Evolutionary conservation across 257 asterid genomes (phyloP).

Genomic region (Solanum commersonii): DNA sequence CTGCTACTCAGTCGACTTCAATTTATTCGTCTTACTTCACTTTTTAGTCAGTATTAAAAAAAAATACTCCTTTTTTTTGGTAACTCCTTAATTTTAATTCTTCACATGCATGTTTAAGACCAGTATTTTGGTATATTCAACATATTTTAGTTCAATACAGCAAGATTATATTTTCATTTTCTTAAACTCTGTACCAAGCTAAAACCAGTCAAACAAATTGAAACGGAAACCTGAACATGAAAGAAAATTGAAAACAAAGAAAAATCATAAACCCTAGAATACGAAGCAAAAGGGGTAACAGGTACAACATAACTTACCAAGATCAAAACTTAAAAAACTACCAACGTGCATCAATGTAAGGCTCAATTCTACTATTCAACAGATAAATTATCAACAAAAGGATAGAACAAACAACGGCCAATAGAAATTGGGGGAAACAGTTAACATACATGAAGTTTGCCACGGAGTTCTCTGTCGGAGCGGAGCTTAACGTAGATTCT

Average conservation of each 20-base stretch:
- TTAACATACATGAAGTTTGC: conserved; percentile 53
- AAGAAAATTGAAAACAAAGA: not conserved
- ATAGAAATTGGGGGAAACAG: not conserved
- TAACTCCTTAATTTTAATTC: not conserved
- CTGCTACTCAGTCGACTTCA: not conserved
- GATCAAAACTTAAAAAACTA: not conserved
- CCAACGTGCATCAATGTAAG: not conserved
- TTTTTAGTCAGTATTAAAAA: not conserved
- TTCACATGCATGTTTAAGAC: not conserved
- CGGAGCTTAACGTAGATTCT: conserved; percentile 98
- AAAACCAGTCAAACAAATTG: not conserved
- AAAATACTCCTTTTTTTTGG: not conserved
- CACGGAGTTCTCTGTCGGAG: conserved; percentile 96
- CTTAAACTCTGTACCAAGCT: not conserved
- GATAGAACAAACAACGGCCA: not conserved
- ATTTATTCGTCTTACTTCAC: not conserved
- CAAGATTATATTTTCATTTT: not conserved
- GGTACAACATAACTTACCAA: not conserved
- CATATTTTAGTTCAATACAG: not conserved
- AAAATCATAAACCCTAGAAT: not conserved
- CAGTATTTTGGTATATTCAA: too few species aligned
- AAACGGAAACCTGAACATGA: not conserved
- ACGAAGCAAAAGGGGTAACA: not conserved
- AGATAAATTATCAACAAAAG: not conserved
- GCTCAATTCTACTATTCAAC: not conserved